phyloP scores from a whole-genome alignment of 2,329 filamentous ascomycete genomes.

The Diaporthe vaccinii region DNA sequence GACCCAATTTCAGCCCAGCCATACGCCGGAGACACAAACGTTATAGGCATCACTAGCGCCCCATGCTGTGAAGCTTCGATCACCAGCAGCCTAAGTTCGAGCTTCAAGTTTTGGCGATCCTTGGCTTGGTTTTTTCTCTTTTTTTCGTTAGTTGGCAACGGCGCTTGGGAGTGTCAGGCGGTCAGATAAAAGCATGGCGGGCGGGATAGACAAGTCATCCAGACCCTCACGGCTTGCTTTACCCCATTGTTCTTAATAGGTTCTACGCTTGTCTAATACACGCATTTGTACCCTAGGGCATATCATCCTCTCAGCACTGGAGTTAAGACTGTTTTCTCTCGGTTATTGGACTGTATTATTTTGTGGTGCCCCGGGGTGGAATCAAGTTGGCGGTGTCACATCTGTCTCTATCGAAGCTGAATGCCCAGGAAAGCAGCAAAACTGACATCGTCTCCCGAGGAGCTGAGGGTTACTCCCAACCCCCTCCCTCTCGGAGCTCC shows the following conservation, averaged over 20 bases:
- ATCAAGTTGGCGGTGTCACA: not conserved
- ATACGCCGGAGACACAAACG: not conserved
- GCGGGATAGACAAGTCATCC: constrained; percentile 24
- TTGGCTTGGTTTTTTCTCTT: not conserved
- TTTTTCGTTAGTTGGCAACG: not conserved
- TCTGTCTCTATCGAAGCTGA: not conserved
- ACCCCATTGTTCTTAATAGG: not conserved
- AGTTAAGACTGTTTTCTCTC: not conserved
- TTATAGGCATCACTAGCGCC: not conserved
- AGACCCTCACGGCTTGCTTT: not conserved
- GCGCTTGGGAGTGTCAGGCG: constrained; percentile 10
- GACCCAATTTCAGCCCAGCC: not conserved
- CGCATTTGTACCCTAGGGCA: not conserved
- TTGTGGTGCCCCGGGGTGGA: not conserved
- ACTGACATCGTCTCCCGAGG: not conserved
- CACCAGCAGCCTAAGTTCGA: not conserved
- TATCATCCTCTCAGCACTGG: not conserved
- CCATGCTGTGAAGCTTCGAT: not conserved
- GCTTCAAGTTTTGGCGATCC: not conserved
- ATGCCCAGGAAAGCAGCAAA: not conserved
- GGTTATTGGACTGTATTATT: not conserved
- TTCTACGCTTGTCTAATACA: constrained; percentile 10
- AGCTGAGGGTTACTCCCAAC: not conserved
- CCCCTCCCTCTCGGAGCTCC: not conserved
- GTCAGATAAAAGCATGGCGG: not conserved